phyloP scores from a whole-genome alignment of 768 basidiomycete genomes.

The Dioszegia aurantiaca region DNA sequence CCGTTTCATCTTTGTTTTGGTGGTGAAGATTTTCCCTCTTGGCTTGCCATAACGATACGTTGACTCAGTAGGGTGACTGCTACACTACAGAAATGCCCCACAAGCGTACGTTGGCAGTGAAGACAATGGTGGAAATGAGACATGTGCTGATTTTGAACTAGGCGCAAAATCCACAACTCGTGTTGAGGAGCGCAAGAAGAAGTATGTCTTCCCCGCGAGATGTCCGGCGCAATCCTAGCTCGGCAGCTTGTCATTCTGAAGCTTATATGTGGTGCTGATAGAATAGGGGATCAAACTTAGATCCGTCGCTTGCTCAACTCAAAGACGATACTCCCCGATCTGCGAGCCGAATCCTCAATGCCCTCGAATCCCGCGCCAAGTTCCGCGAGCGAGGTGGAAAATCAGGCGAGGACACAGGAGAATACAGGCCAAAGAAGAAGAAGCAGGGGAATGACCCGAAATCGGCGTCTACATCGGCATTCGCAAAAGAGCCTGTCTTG shows the following conservation, averaged over 20 bases:
- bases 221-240: background rate
- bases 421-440: slow-evolving; percentile 12
- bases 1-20: background rate
- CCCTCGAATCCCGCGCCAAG: slow-evolving; percentile 26
- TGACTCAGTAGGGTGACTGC: background rate
- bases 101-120: slow-evolving; percentile 35
- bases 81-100: slow-evolving; percentile 40
- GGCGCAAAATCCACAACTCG: slow-evolving; percentile 46
- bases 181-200: slow-evolving; percentile 36
- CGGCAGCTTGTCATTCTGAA: no score
- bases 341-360: slow-evolving; percentile 41
- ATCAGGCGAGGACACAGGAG: slow-evolving; percentile 36
- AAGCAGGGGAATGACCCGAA: background rate
- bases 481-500: slow-evolving; percentile 3
- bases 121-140: no score
- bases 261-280: slow-evolving; percentile 1
- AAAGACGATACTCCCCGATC: slow-evolving; percentile 43
- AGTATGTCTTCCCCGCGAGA: slow-evolving; percentile 21
- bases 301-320: slow-evolving; percentile 23
- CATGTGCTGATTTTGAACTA: slow-evolving; percentile 6
- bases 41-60: no score
- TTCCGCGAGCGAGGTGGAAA: slow-evolving; percentile 32
- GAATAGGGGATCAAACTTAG: slow-evolving; percentile 32
- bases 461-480: background rate
- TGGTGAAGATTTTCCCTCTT: slow-evolving; percentile 3